phyloP scores from a whole-genome alignment of 208 protist genomes.

The Trypanosoma conorhini region DNA sequence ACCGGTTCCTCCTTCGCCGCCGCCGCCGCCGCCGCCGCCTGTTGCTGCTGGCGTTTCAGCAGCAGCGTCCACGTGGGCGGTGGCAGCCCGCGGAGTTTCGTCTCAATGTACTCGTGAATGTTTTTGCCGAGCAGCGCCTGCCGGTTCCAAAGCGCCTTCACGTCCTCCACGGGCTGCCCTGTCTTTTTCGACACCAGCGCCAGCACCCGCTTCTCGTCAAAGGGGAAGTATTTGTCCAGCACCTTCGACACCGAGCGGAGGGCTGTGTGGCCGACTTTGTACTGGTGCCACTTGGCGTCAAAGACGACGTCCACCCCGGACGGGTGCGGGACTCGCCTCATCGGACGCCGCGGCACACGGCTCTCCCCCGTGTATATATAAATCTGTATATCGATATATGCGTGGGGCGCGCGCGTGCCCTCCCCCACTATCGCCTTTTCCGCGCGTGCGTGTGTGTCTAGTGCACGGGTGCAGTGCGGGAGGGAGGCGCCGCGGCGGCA shows the following conservation, averaged over 20 bases:
- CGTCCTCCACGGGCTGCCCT: slow-evolving; percentile 47
- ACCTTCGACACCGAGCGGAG: slow-evolving; percentile 84
- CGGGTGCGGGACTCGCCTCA: slow-evolving; percentile 61
- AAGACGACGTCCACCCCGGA: slow-evolving; percentile 66
- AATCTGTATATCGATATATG: too few species aligned
- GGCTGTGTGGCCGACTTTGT: slow-evolving; percentile 56
- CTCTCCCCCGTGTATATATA: not conserved
- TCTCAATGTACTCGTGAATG: slow-evolving; percentile 87
- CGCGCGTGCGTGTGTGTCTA: not conserved
- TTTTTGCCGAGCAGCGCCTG: slow-evolving; percentile 91
- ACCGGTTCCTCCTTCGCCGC: not conserved
- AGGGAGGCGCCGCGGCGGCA: too few species aligned
- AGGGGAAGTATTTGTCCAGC: slow-evolving; percentile 85
- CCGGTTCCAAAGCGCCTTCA: slow-evolving; percentile 63
- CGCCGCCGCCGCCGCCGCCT: slow-evolving; percentile 15
- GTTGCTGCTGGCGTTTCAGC: slow-evolving; percentile 33
- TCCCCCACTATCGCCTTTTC: not conserved
- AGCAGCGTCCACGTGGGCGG: slow-evolving; percentile 66
- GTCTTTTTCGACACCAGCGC: slow-evolving; percentile 69
- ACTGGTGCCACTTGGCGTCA: slow-evolving; percentile 83
- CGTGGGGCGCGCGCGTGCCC: not conserved
- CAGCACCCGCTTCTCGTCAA: slow-evolving; percentile 75
- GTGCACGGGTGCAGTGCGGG: too few species aligned
- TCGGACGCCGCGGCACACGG: slow-evolving; percentile 5
- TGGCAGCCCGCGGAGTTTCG: slow-evolving; percentile 57